Percentiles rank a stretch among this genome's conserved stretches.
Evolutionary conservation across 2,329 filamentous ascomycete species (phyloP).

Genomic region (Fusarium virguliforme): DNA sequence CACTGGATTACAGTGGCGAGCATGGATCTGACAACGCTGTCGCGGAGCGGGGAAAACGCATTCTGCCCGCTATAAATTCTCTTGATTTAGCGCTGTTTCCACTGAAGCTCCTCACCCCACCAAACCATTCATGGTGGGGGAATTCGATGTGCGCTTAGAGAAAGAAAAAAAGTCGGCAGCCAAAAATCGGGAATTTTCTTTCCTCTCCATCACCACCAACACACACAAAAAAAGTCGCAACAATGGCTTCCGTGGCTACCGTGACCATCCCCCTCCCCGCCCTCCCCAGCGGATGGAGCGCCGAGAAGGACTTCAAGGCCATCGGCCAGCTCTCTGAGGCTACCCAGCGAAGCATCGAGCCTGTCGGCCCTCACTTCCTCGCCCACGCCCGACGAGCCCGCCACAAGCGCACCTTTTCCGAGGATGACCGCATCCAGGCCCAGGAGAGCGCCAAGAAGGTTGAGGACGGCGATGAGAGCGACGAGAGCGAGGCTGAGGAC

Average conservation of each 20-base stretch:
- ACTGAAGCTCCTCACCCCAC: conserved; percentile 45
- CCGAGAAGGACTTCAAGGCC: conserved; percentile 93
- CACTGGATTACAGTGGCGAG: conserved; percentile 1
- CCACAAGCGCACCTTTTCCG: conserved; percentile 97
- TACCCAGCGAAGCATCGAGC: conserved; percentile 91
- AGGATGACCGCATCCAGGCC: conserved; percentile 98
- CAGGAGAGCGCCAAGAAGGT: conserved; percentile 96
- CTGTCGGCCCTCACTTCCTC: conserved; percentile 97
- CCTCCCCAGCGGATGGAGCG: conserved; percentile 85
- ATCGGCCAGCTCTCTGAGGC: conserved; percentile 83
- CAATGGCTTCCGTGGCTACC: conserved; percentile 77
- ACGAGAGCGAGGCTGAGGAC: conserved; percentile 95
- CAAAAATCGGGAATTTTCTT: conserved; percentile 38
- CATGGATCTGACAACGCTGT: not conserved
- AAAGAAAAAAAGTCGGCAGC: conserved; percentile 39
- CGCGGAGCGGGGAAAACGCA: not conserved
- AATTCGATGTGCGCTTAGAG: conserved; percentile 32
- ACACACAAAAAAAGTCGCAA: conserved; percentile 39
- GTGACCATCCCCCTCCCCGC: conserved; percentile 79
- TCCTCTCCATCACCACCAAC: conserved; percentile 40
- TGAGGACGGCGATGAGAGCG: conserved; percentile 89
- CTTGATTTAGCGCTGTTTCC: conserved; percentile 8
- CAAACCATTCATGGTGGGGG: conserved; percentile 47
- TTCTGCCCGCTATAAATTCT: conserved; percentile 20
- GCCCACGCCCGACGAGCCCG: conserved; percentile 96